A percentile compares a stretch with the other conserved stretches of the same genome.
Conservation (phyloP, 176 grass and related monocot species). For the Oryza meyeriana region DNA sequence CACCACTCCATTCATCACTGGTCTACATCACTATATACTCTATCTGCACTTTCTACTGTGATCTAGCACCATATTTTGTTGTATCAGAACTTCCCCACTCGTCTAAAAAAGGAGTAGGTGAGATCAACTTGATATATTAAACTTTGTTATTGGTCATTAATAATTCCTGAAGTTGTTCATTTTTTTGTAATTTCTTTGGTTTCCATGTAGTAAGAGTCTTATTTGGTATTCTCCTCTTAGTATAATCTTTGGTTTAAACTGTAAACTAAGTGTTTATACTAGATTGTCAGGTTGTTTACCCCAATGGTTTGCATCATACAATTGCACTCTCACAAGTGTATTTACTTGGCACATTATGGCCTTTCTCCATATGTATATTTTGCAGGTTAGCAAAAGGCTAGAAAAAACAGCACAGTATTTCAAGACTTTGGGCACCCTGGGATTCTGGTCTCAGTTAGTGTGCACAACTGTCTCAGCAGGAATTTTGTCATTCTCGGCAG, state of each 20-base stretch:
- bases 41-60: not conserved
- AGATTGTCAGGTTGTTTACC: not conserved
- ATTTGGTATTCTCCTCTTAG: not conserved
- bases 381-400: conserved; percentile 80
- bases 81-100: not conserved
- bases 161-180: not conserved
- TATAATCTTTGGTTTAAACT: not conserved
- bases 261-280: not conserved
- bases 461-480: conserved; percentile 74
- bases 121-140: not conserved
- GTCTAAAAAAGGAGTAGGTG: not conserved
- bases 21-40: not conserved
- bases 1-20: not conserved
- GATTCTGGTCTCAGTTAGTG: conserved; percentile 89
- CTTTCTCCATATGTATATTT: not conserved
- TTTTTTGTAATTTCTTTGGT: not conserved
- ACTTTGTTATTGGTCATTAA: not conserved
- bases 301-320: not conserved
- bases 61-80: not conserved
- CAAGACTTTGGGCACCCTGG: conserved; percentile 71
- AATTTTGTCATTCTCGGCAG: conserved; percentile 69
- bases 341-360: not conserved
- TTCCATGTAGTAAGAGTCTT: not conserved
- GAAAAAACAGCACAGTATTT: conserved; percentile 71
- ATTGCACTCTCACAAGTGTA: not conserved